Evolutionary conservation across 257 asterid genomes (phyloP).

Genomic region (Striga asiatica): DNA sequence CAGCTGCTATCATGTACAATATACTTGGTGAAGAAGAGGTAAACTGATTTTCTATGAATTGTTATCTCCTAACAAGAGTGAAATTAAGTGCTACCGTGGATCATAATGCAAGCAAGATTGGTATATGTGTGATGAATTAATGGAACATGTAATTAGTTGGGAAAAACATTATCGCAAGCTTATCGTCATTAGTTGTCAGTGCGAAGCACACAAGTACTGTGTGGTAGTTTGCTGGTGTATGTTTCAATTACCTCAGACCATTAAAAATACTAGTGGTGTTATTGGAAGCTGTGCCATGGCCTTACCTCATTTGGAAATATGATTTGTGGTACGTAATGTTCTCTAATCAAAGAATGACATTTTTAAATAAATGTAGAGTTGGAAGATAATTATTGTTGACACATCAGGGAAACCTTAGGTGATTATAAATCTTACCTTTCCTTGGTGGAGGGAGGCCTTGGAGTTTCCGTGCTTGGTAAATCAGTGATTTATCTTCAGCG

Average conservation of each 20-base stretch:
- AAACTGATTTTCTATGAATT: slow-evolving; percentile 8
- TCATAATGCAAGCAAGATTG: too few relatives aligned
- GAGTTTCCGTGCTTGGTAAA: not conserved
- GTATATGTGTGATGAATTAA: not conserved
- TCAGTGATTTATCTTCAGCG: not conserved
- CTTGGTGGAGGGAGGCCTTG: not conserved
- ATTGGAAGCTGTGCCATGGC: not conserved
- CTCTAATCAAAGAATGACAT: not conserved
- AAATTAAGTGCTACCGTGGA: too few relatives aligned
- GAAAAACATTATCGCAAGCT: not conserved
- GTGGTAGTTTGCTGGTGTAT: not conserved
- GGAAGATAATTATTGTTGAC: not conserved
- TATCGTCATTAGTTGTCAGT: not conserved
- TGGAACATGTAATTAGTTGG: not conserved
- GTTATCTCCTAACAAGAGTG: not conserved
- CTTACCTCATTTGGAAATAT: not conserved
- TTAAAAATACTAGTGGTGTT: not conserved
- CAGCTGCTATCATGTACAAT: slow-evolving; percentile 89
- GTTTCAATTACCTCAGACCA: not conserved
- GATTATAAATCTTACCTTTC: not conserved
- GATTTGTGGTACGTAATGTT: not conserved
- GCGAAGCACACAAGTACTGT: not conserved
- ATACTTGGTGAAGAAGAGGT: slow-evolving; percentile 94
- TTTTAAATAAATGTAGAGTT: not conserved
- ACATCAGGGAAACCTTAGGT: not conserved